Evolutionary conservation across 2,329 filamentous ascomycete species (phyloP).

Genomic region (Penicillium occitanis): DNA sequence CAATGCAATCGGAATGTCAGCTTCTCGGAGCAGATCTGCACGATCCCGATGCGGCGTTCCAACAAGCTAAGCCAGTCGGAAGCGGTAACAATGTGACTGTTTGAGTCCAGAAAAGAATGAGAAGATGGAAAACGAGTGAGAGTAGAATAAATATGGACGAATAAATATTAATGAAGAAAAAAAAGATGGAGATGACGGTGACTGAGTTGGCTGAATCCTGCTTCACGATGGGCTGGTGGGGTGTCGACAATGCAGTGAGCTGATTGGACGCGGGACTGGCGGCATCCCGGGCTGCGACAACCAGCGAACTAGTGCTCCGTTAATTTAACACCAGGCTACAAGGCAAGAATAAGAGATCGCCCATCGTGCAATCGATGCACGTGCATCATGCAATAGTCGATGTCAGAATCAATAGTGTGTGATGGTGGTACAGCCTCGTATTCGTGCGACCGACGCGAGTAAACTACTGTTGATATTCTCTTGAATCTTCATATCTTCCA

Average conservation of each 20-base stretch:
- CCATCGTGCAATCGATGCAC: not conserved
- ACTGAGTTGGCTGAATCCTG: slow-evolving; percentile 1
- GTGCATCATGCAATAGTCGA: not conserved
- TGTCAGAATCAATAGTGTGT: not conserved
- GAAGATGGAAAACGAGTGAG: not conserved
- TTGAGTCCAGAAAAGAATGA: not conserved
- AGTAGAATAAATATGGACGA: not conserved
- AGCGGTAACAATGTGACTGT: not conserved
- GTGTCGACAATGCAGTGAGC: not conserved
- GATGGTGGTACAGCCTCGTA: not conserved
- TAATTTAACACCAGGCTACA: not conserved
- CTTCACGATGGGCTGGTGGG: slow-evolving; percentile 8
- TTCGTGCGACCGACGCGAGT: not conserved
- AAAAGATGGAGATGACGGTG: not conserved
- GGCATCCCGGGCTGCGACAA: not conserved
- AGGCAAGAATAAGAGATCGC: not conserved
- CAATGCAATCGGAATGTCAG: slow-evolving; percentile 12
- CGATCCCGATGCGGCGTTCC: slow-evolving; percentile 17
- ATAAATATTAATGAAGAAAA: not conserved
- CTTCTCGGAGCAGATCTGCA: slow-evolving; percentile 13
- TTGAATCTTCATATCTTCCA: not conserved
- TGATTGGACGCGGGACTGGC: slow-evolving; percentile 1
- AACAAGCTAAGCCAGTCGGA: not conserved
- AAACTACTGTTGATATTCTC: not conserved
- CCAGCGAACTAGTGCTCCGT: not conserved